phyloP scores from a whole-genome alignment of 2,329 filamentous ascomycete species.

The Xylaria polymorpha region DNA sequence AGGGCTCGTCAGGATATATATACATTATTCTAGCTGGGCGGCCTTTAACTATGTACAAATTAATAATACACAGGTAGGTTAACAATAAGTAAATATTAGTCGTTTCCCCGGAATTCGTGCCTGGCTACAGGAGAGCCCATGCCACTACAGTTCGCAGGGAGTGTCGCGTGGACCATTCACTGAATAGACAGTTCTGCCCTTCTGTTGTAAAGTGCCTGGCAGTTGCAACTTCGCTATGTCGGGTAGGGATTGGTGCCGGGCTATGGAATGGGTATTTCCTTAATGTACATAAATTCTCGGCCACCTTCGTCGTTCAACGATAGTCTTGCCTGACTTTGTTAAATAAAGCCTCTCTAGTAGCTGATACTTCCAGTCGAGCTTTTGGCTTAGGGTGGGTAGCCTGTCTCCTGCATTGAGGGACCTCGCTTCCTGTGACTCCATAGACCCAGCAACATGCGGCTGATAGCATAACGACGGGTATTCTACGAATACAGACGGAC shows the following conservation, averaged over 20 bases:
- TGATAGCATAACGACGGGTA: not conserved
- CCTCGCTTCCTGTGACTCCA: not conserved
- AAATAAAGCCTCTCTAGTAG: not conserved
- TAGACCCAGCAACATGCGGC: not conserved
- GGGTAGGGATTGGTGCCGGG: not conserved
- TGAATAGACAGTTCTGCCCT: not conserved
- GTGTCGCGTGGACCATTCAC: not conserved
- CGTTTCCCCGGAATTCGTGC: not conserved
- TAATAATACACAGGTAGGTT: constrained; percentile 3
- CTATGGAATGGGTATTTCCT: not conserved
- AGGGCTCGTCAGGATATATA: not conserved
- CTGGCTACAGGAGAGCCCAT: not conserved
- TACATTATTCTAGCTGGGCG: not conserved
- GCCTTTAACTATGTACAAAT: constrained; percentile 15
- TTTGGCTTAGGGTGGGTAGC: not conserved
- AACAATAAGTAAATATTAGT: not conserved
- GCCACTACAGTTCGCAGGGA: not conserved
- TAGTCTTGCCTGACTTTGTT: not conserved
- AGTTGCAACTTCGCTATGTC: not conserved
- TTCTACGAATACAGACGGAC: not conserved
- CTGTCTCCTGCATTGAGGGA: not conserved
- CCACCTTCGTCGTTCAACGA: not conserved
- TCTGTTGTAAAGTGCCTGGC: not conserved
- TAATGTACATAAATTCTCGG: not conserved
- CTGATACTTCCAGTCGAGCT: not conserved